These are phyloP conservation scores for Fusarium proliferatum DNA, from an alignment of 2,329 filamentous ascomycete genomes.

Conservation along the genomic window DNA sequence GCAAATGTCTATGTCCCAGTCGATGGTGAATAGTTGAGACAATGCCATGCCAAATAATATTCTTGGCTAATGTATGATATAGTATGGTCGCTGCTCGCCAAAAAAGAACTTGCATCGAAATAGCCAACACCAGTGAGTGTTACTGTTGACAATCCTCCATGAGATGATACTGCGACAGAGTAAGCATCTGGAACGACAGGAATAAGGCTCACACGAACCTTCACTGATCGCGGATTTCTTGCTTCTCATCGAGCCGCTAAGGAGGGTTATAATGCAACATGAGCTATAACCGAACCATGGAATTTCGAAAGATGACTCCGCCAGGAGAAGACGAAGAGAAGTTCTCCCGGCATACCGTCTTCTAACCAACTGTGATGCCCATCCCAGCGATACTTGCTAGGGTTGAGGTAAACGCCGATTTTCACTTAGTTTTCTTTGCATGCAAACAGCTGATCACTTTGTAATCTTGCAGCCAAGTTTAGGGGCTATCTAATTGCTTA, in stretches of 20 bases:
- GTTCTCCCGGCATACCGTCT: no score
- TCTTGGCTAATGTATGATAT: not conserved
- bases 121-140: not conserved
- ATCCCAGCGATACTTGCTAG: no score
- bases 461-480: no score
- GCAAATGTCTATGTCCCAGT: not conserved
- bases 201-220: not conserved
- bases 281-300: no score
- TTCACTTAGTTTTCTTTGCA: no score
- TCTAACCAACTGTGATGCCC: no score
- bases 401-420: no score
- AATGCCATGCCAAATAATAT: not conserved
- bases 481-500: no score
- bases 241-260: not conserved
- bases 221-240: not conserved
- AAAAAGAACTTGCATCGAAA: accelerated
- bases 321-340: no score
- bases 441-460: no score
- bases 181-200: accelerated
- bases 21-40: no score
- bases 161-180: accelerated
- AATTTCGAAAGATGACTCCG: no score
- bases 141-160: not conserved
- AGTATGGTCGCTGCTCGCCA: not conserved
- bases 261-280: not conserved